Evolutionary conservation across 2,329 filamentous ascomycete species (phyloP).

Genomic region (Aureobasidium leucospermi): DNA sequence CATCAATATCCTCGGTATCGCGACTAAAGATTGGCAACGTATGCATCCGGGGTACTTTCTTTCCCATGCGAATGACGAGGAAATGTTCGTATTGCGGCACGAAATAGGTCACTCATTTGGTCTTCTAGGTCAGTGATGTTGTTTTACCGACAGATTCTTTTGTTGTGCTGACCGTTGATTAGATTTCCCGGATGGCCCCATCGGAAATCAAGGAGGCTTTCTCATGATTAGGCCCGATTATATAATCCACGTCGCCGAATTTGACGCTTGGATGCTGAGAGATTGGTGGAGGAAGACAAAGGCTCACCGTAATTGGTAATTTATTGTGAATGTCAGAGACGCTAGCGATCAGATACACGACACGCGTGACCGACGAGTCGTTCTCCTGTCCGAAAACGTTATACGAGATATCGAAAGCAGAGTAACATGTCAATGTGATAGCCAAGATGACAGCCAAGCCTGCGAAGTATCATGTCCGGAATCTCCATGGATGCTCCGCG

Average conservation of each 20-base stretch:
- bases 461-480: too few relatives aligned
- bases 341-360: too few relatives aligned
- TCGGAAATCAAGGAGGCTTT: slow-evolving; percentile 35
- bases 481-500: too few relatives aligned
- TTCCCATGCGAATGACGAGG: slow-evolving; percentile 28
- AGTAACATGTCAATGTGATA: too few relatives aligned
- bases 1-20: slow-evolving; percentile 24
- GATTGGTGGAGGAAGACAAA: slow-evolving; percentile 40
- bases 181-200: slow-evolving; percentile 41
- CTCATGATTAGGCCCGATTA: slow-evolving; percentile 39
- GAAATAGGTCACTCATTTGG: slow-evolving; percentile 41
- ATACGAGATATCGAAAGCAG: too few relatives aligned
- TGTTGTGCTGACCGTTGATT: too few relatives aligned
- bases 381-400: too few relatives aligned
- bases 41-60: slow-evolving; percentile 45
- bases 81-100: slow-evolving; percentile 41
- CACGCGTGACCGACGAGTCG: too few relatives aligned
- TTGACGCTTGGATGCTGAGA: slow-evolving; percentile 44
- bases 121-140: slow-evolving; percentile 27
- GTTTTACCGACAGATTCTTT: too few relatives aligned
- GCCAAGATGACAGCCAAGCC: too few relatives aligned
- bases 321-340: too few relatives aligned
- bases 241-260: slow-evolving; percentile 38
- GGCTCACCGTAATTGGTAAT: background rate
- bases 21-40: slow-evolving; percentile 36